Evolutionary conservation across 2,329 filamentous ascomycete species (phyloP), one percentile per base, ranked within the genome.

Genomic region (Arachnopeziza araneosa): DNA sequence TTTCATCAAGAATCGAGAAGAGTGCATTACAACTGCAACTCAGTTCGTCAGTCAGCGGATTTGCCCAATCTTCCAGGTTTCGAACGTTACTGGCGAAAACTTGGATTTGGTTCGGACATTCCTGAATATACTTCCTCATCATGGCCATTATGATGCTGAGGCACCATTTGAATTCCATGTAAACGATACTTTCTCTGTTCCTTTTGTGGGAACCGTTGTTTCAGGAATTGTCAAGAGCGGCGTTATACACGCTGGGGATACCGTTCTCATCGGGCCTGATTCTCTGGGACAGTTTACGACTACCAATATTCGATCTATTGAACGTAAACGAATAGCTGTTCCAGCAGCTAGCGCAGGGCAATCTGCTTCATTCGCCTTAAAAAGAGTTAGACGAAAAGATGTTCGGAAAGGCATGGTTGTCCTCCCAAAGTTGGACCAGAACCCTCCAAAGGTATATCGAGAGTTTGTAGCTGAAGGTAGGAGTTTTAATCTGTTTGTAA

Each of bases 331-430:
- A 22, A 93, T 98, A 66, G 82, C 85, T 24, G 93, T 97, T 0
- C 91, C 92, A 0, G 91, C 88, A 1, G 93, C 91, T 36, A 90
- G 89, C 14, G 95, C 95, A 0, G 95, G 95, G 0, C 95, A 99
- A 75, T 96, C 90, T 26, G 95, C 91, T 0, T 95, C 90, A 9
- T 96, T 99, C 70, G 93, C 95, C 0, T 75, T 99, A 57, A 93
- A 95, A 66, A 88, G 92, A 64, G 83, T 98, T 2, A 86, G 92
- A 54, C 81, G 93, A 50, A 96, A 93, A 74, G 93, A 98, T 66
- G 93, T 99, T 0, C 84, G 95, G 14, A 99, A 99, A 78, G 95
- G 95, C 30, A 98, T 98, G 93, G 95, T 99, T 1, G 91, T 98
- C 4, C 79, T 99, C 30, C 90, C 92, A 52, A 96, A 93, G 72